Evolutionary conservation across 108 stramenopile species (phyloP), one percentile per base, ranked within the genome.

Genomic region (Cylindrotheca closterium): DNA sequence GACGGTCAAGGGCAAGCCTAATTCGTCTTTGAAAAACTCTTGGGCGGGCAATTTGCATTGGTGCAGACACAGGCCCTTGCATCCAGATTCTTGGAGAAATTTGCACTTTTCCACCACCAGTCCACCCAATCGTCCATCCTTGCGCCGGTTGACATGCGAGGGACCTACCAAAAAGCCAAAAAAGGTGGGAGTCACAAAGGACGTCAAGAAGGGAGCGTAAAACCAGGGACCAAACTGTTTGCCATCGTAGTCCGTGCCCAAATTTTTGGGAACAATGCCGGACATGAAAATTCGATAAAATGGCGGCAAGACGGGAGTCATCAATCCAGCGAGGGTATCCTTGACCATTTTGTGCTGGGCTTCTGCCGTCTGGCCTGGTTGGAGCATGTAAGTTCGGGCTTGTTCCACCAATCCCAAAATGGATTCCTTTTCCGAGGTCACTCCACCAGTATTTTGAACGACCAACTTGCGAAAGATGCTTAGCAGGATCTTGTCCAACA

Each of bases 51-150:
- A 31, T 51, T 95, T 95, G 65, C 94, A 95, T 45, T 92, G 88
- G 67, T 95, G 86, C 46, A 95, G 73, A 63, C 94, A 95, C 27
- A 95, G 63, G 21, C 94, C 94, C 66, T 95, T 95, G 60, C 94
- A 95, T 31, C 84, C 84, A 63, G 75, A 78, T 62, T 92, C 89
- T 70, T 95, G 91, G 0, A 95, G 57, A 60, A 95, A 95, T 77
- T 92, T 91, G 77, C 94, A 95, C 52, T 95, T 95, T 75, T 95
- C 94, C 10, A 95, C 94, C 17, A 95, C 74, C 49, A 95, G 71
- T 28, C 94, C 94, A 27, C 94, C 94, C 26, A 71, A 76, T 68
- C 78, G 51, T 42, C 94, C 94, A 73, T 95, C 94, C 24, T 63
- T 79, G 0, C 94, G 81, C 34, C 85, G 86, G 77, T 90, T 95